Percentiles rank a stretch among this genome's conserved stretches.
Evolutionary conservation across 164 flowering plant genomes (phyloP).

Genomic region (Aristolochia californica): DNA sequence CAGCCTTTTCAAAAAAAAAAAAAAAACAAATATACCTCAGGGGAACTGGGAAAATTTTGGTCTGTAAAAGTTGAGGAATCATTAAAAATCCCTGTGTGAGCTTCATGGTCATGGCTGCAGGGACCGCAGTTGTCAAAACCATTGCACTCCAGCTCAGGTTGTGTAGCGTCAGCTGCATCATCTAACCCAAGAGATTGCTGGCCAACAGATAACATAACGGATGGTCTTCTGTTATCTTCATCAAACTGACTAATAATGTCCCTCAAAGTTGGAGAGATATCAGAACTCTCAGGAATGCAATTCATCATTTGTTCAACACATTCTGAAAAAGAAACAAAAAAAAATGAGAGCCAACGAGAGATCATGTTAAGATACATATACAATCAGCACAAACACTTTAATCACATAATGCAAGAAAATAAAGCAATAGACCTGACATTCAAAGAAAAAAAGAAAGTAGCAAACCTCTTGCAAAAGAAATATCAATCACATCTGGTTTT

Average conservation of each 20-base stretch:
- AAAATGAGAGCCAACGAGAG: neutral
- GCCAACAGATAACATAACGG: slow-evolving; percentile 22
- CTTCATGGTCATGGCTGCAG: slow-evolving; percentile 47
- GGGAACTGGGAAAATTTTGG: slow-evolving; percentile 27
- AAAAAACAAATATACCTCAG: too few species aligned
- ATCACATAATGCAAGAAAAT: neutral
- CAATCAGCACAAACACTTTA: neutral
- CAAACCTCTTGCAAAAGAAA: slow-evolving; percentile 81
- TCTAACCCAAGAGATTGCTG: slow-evolving; percentile 20
- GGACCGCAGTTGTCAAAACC: slow-evolving; percentile 29
- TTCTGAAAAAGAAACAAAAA: slow-evolving; percentile 33
- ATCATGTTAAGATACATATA: neutral
- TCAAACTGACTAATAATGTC: slow-evolving; percentile 53
- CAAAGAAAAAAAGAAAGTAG: too few species aligned
- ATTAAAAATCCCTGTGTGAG: slow-evolving; percentile 36
- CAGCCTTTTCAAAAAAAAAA: too few species aligned
- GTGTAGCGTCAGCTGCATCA: slow-evolving; percentile 12
- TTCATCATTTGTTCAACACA: slow-evolving; percentile 57
- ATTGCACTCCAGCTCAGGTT: slow-evolving; percentile 21
- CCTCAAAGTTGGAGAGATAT: slow-evolving; percentile 74
- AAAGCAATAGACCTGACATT: neutral
- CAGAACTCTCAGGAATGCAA: slow-evolving; percentile 37
- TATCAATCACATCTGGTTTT: slow-evolving; percentile 46
- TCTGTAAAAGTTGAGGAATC: slow-evolving; percentile 28
- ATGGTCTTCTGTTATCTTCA: slow-evolving; percentile 52